Percentiles rank a stretch among this genome's conserved stretches.
Conservation (phyloP, 495 filamentous ascomycete species). For the Chaetomium tenue region DNA sequence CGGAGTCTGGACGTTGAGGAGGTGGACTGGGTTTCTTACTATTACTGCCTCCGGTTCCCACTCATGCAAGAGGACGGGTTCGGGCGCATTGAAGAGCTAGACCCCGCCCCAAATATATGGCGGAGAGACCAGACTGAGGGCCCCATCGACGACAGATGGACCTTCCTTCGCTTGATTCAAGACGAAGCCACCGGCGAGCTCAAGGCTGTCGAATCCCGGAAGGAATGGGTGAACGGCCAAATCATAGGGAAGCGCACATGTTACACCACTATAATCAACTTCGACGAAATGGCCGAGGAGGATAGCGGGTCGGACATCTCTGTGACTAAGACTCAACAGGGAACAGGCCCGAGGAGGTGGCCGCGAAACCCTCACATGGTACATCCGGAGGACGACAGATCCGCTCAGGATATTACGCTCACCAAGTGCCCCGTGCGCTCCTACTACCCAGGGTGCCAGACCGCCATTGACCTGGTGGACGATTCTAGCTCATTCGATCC, state of each 20-base stretch:
- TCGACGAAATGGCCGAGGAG: slow-evolving; percentile 31
- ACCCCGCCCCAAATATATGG: slow-evolving; percentile 52
- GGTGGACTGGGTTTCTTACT: slow-evolving; percentile 67
- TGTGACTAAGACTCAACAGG: slow-evolving; percentile 15
- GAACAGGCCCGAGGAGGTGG: background rate
- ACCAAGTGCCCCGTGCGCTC: slow-evolving; percentile 58
- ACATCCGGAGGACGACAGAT: slow-evolving; percentile 41
- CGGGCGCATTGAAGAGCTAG: slow-evolving; percentile 32
- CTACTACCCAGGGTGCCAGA: slow-evolving; percentile 58
- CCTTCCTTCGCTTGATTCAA: slow-evolving; percentile 59
- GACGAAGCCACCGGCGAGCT: slow-evolving; percentile 62
- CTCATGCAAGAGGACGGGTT: slow-evolving; percentile 41
- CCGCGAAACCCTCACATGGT: slow-evolving; percentile 29
- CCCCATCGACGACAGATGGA: slow-evolving; percentile 76
- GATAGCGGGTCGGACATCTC: background rate
- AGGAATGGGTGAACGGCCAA: slow-evolving; percentile 63
- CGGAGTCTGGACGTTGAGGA: slow-evolving; percentile 63
- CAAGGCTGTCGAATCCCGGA: slow-evolving; percentile 66
- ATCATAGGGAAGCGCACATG: slow-evolving; percentile 65
- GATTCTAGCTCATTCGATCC: slow-evolving; percentile 46
- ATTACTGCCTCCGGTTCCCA: slow-evolving; percentile 63
- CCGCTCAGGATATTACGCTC: slow-evolving; percentile 50
- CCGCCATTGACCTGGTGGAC: slow-evolving; percentile 67
- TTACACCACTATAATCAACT: slow-evolving; percentile 60
- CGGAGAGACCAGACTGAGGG: slow-evolving; percentile 69